These are phyloP conservation scores for Radiomyces spectabilis DNA, from an alignment of 192 early-diverging fungal genomes.

Conservation along the genomic window DNA sequence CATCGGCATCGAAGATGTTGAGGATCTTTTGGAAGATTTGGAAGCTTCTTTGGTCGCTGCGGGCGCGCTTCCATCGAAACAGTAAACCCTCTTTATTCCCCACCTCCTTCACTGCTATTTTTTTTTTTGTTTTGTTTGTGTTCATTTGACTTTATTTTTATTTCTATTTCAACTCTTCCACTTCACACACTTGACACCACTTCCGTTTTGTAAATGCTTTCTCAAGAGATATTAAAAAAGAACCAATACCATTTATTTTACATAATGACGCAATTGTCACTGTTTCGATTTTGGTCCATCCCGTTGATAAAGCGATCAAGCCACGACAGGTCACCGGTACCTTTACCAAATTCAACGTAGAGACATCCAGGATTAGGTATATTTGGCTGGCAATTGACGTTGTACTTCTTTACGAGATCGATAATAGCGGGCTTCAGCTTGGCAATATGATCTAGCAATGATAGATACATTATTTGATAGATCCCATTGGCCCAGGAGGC, in stretches of 20 bases:
- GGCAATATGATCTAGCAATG: constrained; percentile 35
- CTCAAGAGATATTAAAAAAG: too few relatives aligned
- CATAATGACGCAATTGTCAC: constrained; percentile 20
- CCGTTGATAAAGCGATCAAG: constrained; percentile 25
- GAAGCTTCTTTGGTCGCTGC: constrained; percentile 52
- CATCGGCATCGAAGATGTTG: constrained; percentile 91
- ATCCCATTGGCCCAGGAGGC: not conserved
- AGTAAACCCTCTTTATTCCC: too few relatives aligned
- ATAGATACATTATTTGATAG: too few relatives aligned
- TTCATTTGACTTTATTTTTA: not conserved
- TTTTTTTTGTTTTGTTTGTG: not conserved
- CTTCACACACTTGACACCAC: too few relatives aligned
- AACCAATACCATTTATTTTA: too few relatives aligned
- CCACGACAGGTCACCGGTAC: constrained; percentile 38
- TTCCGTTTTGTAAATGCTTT: too few relatives aligned
- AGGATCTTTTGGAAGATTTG: constrained; percentile 87
- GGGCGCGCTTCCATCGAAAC: constrained; percentile 3
- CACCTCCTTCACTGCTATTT: not conserved
- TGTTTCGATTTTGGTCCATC: constrained; percentile 4
- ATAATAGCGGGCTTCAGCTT: constrained; percentile 64
- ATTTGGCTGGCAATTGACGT: constrained; percentile 39
- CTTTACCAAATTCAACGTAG: constrained; percentile 42
- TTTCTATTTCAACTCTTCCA: too few relatives aligned
- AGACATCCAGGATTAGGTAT: constrained; percentile 54
- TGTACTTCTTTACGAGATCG: constrained; percentile 42